A percentile compares a stretch with the other conserved stretches of the same genome.
phyloP scores from a whole-genome alignment of 495 filamentous ascomycete species.

The Aspergillus cavernicola region DNA sequence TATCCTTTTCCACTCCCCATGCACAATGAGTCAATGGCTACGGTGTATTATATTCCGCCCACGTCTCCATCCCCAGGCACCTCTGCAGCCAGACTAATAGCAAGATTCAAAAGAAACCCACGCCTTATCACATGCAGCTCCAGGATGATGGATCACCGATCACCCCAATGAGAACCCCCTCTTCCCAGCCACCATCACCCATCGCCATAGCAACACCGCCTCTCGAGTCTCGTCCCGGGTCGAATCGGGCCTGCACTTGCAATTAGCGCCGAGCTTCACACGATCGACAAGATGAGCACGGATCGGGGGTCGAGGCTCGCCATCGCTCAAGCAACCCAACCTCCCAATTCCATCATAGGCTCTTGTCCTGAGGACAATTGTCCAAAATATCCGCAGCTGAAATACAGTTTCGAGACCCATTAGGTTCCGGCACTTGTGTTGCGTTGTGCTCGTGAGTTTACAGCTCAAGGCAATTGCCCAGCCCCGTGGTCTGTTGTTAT shows the following conservation, averaged over 20 bases:
- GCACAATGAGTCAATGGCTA: not conserved
- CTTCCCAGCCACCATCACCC: not conserved
- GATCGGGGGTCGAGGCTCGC: too few species aligned
- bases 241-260: conserved; percentile 20
- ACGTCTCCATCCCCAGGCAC: not conserved
- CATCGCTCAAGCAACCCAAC: too few species aligned
- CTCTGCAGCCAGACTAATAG: conserved; percentile 4
- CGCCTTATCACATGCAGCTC: conserved; percentile 11
- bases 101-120: not conserved
- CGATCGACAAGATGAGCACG: too few species aligned
- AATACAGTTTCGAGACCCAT: not conserved
- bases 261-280: conserved; percentile 14
- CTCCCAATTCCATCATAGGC: not conserved
- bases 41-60: not conserved
- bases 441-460: too few species aligned
- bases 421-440: too few species aligned
- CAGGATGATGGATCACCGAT: not conserved
- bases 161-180: not conserved
- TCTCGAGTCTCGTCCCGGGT: conserved; percentile 15
- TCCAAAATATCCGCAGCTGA: not conserved
- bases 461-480: not conserved
- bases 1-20: not conserved
- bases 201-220: conserved; percentile 27
- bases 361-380: too few species aligned
- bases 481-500: conserved; percentile 5